These are phyloP conservation scores for Mycena metata DNA, from an alignment of 768 basidiomycete genomes.

Conservation along the genomic window DNA sequence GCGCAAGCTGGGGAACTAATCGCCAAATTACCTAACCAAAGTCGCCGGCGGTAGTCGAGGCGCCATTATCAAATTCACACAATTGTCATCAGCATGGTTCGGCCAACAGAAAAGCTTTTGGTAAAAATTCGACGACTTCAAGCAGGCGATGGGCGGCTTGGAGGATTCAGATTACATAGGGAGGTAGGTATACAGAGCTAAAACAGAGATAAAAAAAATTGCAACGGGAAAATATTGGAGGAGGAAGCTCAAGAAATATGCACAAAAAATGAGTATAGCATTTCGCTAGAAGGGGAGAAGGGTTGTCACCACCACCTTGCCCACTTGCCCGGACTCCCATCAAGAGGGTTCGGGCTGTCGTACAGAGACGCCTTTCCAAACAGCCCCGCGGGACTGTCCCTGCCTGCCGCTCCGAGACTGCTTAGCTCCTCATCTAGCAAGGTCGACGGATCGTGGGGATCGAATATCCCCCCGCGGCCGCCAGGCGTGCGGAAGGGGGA, in stretches of 20 bases:
- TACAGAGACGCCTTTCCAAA: slow-evolving; percentile 77
- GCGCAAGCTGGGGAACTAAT: neutral
- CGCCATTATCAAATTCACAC: too few relatives aligned
- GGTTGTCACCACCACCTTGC: slow-evolving; percentile 62
- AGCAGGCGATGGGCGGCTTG: too few relatives aligned
- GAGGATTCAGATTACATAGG: too few relatives aligned
- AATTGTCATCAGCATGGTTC: too few relatives aligned
- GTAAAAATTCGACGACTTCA: too few relatives aligned
- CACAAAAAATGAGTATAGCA: neutral
- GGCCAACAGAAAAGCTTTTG: too few relatives aligned
- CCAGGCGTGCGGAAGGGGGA: slow-evolving; percentile 66
- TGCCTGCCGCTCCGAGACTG: slow-evolving; percentile 60
- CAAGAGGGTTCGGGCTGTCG: slow-evolving; percentile 75
- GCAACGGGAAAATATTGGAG: slow-evolving; percentile 4
- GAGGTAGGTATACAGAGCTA: neutral
- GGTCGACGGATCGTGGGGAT: slow-evolving; percentile 78
- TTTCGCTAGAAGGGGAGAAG: neutral
- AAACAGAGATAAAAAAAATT: neutral
- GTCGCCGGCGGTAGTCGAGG: slow-evolving; percentile 4
- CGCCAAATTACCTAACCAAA: neutral
- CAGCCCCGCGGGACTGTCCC: slow-evolving; percentile 76
- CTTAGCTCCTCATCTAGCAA: slow-evolving; percentile 82
- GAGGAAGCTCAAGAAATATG: slow-evolving; percentile 1
- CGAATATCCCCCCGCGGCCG: slow-evolving; percentile 61
- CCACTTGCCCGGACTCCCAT: slow-evolving; percentile 66